Evolutionary conservation across 2,329 filamentous ascomycete genomes (phyloP).

Genomic region (Zymoseptoria brevis): DNA sequence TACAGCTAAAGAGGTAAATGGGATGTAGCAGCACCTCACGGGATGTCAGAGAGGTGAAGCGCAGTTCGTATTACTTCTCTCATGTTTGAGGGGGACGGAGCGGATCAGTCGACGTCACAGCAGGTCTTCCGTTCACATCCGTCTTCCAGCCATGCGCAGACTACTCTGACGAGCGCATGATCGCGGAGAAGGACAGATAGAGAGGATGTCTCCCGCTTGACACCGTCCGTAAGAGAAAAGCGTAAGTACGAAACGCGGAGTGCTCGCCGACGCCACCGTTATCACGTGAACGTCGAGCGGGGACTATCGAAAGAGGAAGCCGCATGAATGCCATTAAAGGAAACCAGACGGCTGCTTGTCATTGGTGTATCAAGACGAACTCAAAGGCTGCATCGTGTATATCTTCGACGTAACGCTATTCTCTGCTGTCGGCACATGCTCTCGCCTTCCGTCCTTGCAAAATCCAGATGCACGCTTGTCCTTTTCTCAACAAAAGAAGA

Average conservation of each 20-base stretch:
- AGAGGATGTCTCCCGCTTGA: too few relatives aligned
- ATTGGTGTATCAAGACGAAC: too few relatives aligned
- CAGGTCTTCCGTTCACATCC: neutral
- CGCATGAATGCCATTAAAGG: neutral
- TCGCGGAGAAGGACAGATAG: neutral
- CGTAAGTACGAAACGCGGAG: neutral
- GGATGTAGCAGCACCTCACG: neutral
- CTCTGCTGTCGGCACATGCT: constrained; percentile 5
- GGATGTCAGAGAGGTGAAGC: neutral
- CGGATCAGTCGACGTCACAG: neutral
- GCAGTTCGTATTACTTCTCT: neutral
- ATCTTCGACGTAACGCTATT: neutral
- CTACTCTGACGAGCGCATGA: neutral
- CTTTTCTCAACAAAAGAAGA: neutral
- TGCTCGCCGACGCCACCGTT: neutral
- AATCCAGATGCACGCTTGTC: neutral
- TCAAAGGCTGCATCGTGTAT: neutral
- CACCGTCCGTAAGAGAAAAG: too few relatives aligned
- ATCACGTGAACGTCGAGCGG: neutral
- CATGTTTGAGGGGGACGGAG: neutral
- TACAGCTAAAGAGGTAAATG: neutral
- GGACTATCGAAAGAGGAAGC: neutral
- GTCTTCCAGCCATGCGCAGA: neutral
- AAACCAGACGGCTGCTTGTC: neutral
- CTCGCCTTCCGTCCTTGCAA: neutral